Evolutionary conservation across 148 eudicot species (phyloP), one percentile per base, ranked within the genome.

Genomic region (Fallopia convolvulus): DNA sequence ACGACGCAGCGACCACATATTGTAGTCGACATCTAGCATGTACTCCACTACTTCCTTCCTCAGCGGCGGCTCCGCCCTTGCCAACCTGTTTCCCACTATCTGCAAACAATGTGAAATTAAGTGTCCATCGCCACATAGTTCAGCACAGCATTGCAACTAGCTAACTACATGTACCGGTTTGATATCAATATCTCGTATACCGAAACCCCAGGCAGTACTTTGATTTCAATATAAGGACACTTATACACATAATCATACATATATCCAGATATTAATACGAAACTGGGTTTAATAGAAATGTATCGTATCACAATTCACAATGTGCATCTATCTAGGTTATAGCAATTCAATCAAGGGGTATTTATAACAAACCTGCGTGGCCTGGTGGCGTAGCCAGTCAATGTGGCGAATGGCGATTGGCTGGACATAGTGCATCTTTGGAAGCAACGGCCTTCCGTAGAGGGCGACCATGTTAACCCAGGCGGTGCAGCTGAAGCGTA

Each of bases 391-490:
- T 0, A 94, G 87, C 93, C 91, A 83, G 41, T 94, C 99, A 3
- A 92, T 89, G 83, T 89, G 88, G 66, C 86, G 86, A 18, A 92
- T 89, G 0, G 97, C 85, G 21, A 94, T 88, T 2, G 99, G 99
- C 73, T 92, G 92, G 17, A 83, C 80, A 39, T 94, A 94, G 76
- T 94, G 98, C 98, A 94, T 90, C 76, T 94, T 94, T n/a, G 98
- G 98, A n/a, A 94, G 86, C 73, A 94, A 83, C 0, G 99, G 99
- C 80, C 61, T 85, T 10, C 97, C 85, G 17, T 94, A 94, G 74
- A 89, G 97, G 1, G 90, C 83, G 74, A 94, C 86, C 97, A 94
- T 94, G 84, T 94, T 94, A 33, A 87, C 91, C 97, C 96, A 91
- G 30, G 97, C 97, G 0, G 88, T 90, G 82, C 97, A 95, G 44